phyloP scores from a whole-genome alignment of 768 basidiomycete genomes.

The Hemileccinum rubropunctum region DNA sequence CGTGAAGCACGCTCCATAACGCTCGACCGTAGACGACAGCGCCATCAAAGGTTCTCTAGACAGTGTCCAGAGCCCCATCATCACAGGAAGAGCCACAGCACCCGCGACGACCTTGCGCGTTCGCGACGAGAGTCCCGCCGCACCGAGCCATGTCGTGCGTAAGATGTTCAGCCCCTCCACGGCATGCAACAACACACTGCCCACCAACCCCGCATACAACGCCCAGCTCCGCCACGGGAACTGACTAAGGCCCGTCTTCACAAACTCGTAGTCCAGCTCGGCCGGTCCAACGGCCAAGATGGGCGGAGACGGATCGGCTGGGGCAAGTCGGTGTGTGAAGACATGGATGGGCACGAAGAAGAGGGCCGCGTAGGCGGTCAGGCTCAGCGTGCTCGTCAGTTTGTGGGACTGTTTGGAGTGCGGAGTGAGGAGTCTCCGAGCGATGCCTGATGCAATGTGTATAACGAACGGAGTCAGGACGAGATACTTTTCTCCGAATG shows the following conservation, averaged over 20 bases:
- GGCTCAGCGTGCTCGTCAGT: slow-evolving; percentile 45
- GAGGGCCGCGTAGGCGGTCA: slow-evolving; percentile 62
- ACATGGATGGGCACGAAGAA: slow-evolving; percentile 69
- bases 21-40: slow-evolving; percentile 46
- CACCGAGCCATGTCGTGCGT: slow-evolving; percentile 43
- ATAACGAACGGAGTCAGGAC: slow-evolving; percentile 64
- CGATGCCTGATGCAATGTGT: slow-evolving; percentile 57
- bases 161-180: slow-evolving; percentile 58
- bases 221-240: slow-evolving; percentile 65
- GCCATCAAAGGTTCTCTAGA: slow-evolving; percentile 57
- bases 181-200: slow-evolving; percentile 55
- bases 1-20: slow-evolving; percentile 51
- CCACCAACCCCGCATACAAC: slow-evolving; percentile 61
- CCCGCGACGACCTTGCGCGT: slow-evolving; percentile 32
- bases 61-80: slow-evolving; percentile 53
- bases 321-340: slow-evolving; percentile 63
- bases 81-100: slow-evolving; percentile 46
- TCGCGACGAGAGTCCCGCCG: slow-evolving; percentile 10
- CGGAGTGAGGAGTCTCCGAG: slow-evolving; percentile 55
- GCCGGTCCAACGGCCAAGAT: slow-evolving; percentile 55
- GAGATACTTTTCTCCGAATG: slow-evolving; percentile 63
- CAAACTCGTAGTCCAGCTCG: slow-evolving; percentile 81
- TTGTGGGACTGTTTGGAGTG: slow-evolving; percentile 29
- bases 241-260: slow-evolving; percentile 62
- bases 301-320: slow-evolving; percentile 39